phyloP scores from a whole-genome alignment of 768 basidiomycete genomes.

The Xanthoconium stramineum region DNA sequence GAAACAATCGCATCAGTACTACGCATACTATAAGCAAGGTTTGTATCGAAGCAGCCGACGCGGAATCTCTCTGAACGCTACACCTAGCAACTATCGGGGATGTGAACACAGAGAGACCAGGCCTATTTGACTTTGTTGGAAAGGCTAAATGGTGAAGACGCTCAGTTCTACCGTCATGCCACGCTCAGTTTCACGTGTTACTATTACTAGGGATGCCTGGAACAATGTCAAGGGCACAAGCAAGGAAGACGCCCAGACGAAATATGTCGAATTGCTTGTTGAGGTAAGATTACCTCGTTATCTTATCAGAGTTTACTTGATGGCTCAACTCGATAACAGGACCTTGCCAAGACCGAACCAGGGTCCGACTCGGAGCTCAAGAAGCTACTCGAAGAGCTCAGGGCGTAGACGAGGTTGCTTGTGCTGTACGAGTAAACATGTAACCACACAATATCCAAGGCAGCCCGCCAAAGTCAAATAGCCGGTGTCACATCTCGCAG shows the following conservation, averaged over 20 bases:
- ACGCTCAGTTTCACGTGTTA: not conserved
- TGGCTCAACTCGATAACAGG: constrained; percentile 35
- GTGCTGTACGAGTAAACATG: constrained; percentile 3
- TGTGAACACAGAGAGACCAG: constrained; percentile 59
- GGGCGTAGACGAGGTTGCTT: constrained; percentile 35
- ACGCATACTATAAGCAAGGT: constrained; percentile 94
- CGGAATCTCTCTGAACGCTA: not conserved
- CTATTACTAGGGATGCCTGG: constrained; percentile 78
- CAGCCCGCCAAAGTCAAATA: not conserved
- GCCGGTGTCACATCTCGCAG: constrained; percentile 3
- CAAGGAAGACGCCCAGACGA: constrained; percentile 64
- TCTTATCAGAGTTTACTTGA: not conserved
- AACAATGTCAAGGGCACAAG: constrained; percentile 63
- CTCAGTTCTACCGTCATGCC: not conserved
- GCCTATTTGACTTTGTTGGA: constrained; percentile 80
- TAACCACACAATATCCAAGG: not conserved
- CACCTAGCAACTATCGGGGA: constrained; percentile 71
- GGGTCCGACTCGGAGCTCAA: constrained; percentile 51
- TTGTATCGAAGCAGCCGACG: constrained; percentile 8
- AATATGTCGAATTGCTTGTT: constrained; percentile 76
- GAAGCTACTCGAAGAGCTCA: constrained; percentile 56
- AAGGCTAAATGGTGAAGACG: constrained; percentile 81
- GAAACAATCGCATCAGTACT: constrained; percentile 62
- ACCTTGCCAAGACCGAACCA: constrained; percentile 46
- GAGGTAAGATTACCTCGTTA: constrained; percentile 42